Evolutionary conservation across 805 yeast genomes (phyloP), one percentile per base, ranked within the genome.

Genomic region (Wickerhamomyces subpelliculosus): DNA sequence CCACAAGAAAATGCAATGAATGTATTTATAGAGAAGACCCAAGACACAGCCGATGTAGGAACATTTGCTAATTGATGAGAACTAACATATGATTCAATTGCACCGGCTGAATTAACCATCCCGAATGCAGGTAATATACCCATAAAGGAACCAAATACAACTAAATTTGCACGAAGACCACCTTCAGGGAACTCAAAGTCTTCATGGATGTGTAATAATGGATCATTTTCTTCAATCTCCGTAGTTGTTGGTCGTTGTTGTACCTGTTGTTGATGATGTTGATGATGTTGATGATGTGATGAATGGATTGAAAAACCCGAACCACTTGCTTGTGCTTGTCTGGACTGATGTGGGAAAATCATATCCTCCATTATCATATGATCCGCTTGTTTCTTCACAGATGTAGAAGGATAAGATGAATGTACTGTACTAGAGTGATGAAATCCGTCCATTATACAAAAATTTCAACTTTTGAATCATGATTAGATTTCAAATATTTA

Each of bases 21-120:
- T 40, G 72, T 55, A 52, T 67, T 73, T 21, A 80, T 55, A 2
- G 86, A 78, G 46, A 80, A 80, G 23, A 80, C 70, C 85, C 86
- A 78, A 5, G 83, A 71, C 5, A 77, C 65, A 2, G 72, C 57
- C 2, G 80, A 67, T 2, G 74, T 62, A 5, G 67, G 54, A 6
- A 62, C 58, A 32, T 66, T 48, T 2, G 60, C 60, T 43, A 80
- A 57, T 53, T 80, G 85, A 54, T 80, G 71, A 11, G 58, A 60
- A 8, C 75, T 66, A 9, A 80, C 64, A 46, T 78, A 76, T 0
- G 80, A 68, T 55, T 80, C 80, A 28, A 80, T 66, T 4, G 77
- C 81, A 45, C 87, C 86, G 28, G 72, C 62, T 2, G 79, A 57
- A 48, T 80, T 80, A 42, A 75, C 55, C 27, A 75, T 46, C 1